These are phyloP conservation scores for Bombardia bombarda DNA, from an alignment of 495 filamentous ascomycete genomes.

Conservation along the genomic window DNA sequence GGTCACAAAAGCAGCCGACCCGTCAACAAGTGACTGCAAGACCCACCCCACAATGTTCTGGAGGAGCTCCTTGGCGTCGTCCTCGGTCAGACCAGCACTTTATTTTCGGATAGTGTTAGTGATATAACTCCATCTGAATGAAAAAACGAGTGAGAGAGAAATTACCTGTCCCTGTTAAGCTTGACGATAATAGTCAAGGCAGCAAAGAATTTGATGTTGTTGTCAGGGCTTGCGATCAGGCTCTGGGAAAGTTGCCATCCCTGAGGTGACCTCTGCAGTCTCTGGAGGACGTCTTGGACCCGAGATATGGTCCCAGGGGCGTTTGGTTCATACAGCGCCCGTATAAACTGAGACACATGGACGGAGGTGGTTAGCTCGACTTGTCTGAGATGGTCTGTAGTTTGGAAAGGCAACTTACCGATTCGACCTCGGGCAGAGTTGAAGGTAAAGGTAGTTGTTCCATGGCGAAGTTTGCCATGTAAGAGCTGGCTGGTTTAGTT, in stretches of 20 bases:
- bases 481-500: too few species aligned
- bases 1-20: slow-evolving; percentile 57
- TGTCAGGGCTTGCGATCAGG: slow-evolving; percentile 54
- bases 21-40: slow-evolving; percentile 48
- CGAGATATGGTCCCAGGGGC: slow-evolving; percentile 49
- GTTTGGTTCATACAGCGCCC: slow-evolving; percentile 65
- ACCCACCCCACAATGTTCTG: slow-evolving; percentile 62
- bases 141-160: not conserved
- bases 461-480: slow-evolving; percentile 9
- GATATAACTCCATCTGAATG: not conserved
- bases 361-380: not conserved
- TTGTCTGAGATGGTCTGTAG: not conserved
- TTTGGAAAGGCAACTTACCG: slow-evolving; percentile 17
- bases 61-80: slow-evolving; percentile 57
- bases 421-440: slow-evolving; percentile 34
- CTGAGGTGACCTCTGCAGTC: slow-evolving; percentile 64
- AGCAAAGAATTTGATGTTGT: slow-evolving; percentile 84
- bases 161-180: slow-evolving; percentile 73
- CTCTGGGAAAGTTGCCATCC: slow-evolving; percentile 81
- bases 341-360: slow-evolving; percentile 40
- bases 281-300: slow-evolving; percentile 70
- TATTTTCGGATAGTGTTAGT: too few species aligned
- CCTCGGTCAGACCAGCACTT: slow-evolving; percentile 53
- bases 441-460: slow-evolving; percentile 24
- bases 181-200: slow-evolving; percentile 90